Evolutionary conservation across 2,329 filamentous ascomycete genomes (phyloP), one percentile per base, ranked within the genome.

Genomic region (Mycosphaerella sp.): DNA sequence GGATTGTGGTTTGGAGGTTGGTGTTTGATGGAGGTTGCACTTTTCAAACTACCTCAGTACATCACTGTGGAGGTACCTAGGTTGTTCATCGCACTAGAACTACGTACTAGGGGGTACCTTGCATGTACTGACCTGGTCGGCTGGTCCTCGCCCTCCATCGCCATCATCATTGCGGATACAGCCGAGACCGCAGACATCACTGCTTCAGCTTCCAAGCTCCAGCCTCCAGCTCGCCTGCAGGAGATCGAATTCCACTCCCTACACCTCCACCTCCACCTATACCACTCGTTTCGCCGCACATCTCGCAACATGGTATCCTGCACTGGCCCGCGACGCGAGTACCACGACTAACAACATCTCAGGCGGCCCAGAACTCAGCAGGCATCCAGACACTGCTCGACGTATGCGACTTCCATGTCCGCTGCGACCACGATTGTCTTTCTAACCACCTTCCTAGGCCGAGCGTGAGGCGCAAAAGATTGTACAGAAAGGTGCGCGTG

Each of bases 381-480:
- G 93, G 93, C 74, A 98, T 98, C 72, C 92, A 97, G 77, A 97
- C 92, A 71, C 85, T 98, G 70, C 89, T 98, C 76, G 93, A 97
- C 77, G 93, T 98, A 86, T 23, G 54, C 38, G 23, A 3, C 23
- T 34, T 12, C 17, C 38, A 45, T 41, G 36, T 45, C 34, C 68
- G 86, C 71, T 57, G 42, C 56, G 17, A 26, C 41, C 39, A 38
- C 31, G 50, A 23, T 41, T 46, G 46, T 17, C 14, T 70, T 29
- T 29, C 72, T 78, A 63, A 78, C 68, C 59, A 53, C 59, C 40
- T 51, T 61, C 21, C 63, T 64, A 97, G 92, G 91, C 93, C 67
- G 93, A 98, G 82, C 87, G 90, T 75, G 92, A 97, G 74, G 93
- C 93, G 58, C 92, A 95, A 76, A 96, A 96, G 82, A 98, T 98